Evolutionary conservation across 1,139 yeast species (phyloP).

Genomic region (Arxiozyma bovina): DNA sequence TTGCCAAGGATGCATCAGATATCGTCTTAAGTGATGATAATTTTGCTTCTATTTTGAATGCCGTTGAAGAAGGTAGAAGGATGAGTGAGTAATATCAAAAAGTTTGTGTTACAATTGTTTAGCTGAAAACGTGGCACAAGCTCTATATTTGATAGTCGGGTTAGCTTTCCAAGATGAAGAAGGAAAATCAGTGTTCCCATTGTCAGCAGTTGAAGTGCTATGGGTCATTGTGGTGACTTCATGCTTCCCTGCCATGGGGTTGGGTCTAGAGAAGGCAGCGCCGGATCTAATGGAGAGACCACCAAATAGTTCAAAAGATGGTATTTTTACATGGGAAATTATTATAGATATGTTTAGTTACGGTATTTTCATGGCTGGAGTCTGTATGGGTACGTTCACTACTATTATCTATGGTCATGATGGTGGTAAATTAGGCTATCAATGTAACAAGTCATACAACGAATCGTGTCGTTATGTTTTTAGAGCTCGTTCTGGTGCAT

Average conservation of each 20-base stretch:
- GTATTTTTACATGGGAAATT: conserved; percentile 65
- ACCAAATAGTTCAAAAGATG: conserved; percentile 78
- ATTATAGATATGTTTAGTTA: conserved; percentile 65
- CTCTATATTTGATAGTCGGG: conserved; percentile 66
- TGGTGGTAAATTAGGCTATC: conserved; percentile 54
- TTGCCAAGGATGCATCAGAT: conserved; percentile 96
- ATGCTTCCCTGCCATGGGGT: conserved; percentile 97
- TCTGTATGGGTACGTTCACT: conserved; percentile 62
- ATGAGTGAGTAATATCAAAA: conserved; percentile 90
- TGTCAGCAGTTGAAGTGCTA: conserved; percentile 94
- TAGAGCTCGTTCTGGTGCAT: conserved; percentile 72
- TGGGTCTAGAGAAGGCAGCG: conserved; percentile 96
- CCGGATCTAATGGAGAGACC: conserved; percentile 92
- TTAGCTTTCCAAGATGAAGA: conserved; percentile 70
- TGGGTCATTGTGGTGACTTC: conserved; percentile 98
- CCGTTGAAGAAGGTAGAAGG: conserved; percentile 95
- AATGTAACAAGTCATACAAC: conserved; percentile 48
- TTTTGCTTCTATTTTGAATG: conserved; percentile 82
- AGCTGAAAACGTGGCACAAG: conserved; percentile 86
- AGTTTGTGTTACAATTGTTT: conserved; percentile 87
- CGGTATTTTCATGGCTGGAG: conserved; percentile 64
- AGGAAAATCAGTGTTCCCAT: conserved; percentile 63
- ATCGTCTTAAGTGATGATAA: conserved; percentile 97
- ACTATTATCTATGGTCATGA: conserved; percentile 61
- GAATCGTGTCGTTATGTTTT: conserved; percentile 56